Base-by-base conservation (phyloP, 2,329 filamentous ascomycete species). In the Pezicula carpinea region DNA sequence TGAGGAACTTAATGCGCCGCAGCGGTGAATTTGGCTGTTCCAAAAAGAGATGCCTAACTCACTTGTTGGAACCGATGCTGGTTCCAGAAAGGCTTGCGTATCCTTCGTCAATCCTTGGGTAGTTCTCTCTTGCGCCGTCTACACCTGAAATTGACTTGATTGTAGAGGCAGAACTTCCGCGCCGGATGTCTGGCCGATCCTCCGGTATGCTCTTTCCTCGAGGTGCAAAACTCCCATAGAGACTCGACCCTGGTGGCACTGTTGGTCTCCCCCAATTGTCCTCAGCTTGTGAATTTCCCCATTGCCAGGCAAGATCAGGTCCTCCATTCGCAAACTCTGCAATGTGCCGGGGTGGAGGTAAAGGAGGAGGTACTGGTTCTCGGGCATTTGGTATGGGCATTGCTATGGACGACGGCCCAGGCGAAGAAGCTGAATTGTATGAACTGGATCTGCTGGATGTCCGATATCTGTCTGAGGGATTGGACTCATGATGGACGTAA, bases 331-430 rank as follows among this genome's bases (percentile, higher is more conserved):
- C 68, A 53, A 80, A 66, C 50, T 80, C 76, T 54, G 72, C 70
- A 49, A 85, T 75, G 60, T 74, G 68, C 64, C 72, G 73, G 44
- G 82, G 78, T 48, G 83, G 83, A 57, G 82, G 83, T 58, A 86
- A 71, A 42, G 82, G 80, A 53, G 83, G 82, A 49, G 83, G 82
- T 43, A 58, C 41, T n/a, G 64, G 54, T 23, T 73, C 70, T 59
- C 75, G 72, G 50, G 74, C 71, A 60, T 76, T 73, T 42, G 79
- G 80, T 61, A 87, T 85, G 50, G 80, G 71, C 79, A 86, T 80
- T 55, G 79, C 76, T 52, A 73, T 73, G 52, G 71, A 64, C 39
- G 69, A 59, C 42, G 64, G 63, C 50, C 68, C 59, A 47, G 65
- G 66, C 35, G 72, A 65, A 47, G 69, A 64, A 13, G 47, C 50